Conservation (phyloP, 768 basidiomycete genomes). For the Crassisporium funariophilum region DNA sequence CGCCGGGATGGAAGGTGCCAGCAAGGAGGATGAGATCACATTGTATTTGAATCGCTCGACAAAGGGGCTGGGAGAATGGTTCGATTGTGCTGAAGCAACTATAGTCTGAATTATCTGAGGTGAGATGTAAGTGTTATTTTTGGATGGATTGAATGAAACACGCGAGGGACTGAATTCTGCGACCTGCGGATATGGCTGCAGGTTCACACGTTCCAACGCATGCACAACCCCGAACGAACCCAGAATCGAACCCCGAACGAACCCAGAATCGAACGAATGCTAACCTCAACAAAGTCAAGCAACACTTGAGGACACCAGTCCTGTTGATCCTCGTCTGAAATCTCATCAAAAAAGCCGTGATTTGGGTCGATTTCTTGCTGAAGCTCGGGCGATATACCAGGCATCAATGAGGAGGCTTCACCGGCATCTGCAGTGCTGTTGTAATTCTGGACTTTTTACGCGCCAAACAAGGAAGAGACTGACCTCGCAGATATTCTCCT, state of each 20-base stretch:
- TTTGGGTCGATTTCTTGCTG: conserved; percentile 40
- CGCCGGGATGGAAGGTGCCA: conserved; percentile 58
- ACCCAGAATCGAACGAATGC: conserved; percentile 15
- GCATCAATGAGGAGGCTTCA: conserved; percentile 57
- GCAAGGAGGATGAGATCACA: conserved; percentile 76
- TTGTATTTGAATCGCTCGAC: conserved; percentile 84
- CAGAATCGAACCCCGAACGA: no score
- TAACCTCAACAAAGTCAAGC: conserved; percentile 41
- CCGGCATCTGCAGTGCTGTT: conserved; percentile 63
- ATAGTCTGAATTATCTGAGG: conserved; percentile 40
- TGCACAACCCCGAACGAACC: no score
- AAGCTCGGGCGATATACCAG: conserved; percentile 49
- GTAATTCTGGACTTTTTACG: conserved; percentile 1
- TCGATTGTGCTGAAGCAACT: conserved; percentile 35
- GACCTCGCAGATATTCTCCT: conserved; percentile 71
- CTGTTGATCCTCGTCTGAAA: conserved; percentile 25
- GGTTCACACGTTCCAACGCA: no score
- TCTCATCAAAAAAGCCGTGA: conserved; percentile 28
- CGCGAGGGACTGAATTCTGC: no score
- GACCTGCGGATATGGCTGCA: no score
- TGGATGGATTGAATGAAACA: no score
- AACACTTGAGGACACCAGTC: conserved; percentile 43
- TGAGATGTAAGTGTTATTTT: conserved; percentile 11
- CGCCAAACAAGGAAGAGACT: conserved; percentile 24
- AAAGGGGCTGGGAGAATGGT: conserved; percentile 49